Percentiles rank a stretch among this genome's conserved stretches.
These are phyloP conservation scores for Fusarium nodosum DNA, from an alignment of 2,329 filamentous ascomycete genomes.

Conservation along the genomic window DNA sequence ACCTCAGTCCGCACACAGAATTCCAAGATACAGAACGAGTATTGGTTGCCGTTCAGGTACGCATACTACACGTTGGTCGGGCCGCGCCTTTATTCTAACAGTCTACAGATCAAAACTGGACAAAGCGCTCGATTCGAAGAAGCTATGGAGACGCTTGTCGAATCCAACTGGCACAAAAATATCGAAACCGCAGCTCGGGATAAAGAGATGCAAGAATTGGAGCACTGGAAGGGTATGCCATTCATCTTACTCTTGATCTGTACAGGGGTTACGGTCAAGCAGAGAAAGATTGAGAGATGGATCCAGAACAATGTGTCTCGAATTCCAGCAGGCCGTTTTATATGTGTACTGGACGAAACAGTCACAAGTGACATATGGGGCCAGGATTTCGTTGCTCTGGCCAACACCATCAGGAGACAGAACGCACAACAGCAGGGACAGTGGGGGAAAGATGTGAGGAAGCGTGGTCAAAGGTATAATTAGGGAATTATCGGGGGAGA, in stretches of 20 bases:
- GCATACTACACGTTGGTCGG: too few relatives aligned
- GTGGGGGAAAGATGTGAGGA: background rate
- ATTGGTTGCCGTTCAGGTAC: too few relatives aligned
- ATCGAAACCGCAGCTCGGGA: too few relatives aligned
- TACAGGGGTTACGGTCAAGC: background rate
- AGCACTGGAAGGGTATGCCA: background rate
- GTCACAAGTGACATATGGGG: background rate
- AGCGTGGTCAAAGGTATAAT: background rate
- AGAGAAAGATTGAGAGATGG: background rate
- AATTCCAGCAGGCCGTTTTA: background rate
- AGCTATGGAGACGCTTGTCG: too few relatives aligned
- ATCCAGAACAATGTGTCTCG: background rate
- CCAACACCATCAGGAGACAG: background rate
- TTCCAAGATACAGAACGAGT: too few relatives aligned
- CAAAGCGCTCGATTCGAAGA: too few relatives aligned
- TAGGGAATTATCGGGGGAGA: background rate
- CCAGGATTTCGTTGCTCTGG: background rate
- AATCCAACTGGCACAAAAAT: too few relatives aligned
- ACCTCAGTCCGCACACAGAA: too few relatives aligned
- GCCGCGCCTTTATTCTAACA: too few relatives aligned
- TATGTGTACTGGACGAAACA: background rate
- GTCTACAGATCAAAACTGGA: too few relatives aligned
- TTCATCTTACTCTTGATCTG: background rate
- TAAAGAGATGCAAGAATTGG: background rate
- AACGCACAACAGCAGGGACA: background rate